A percentile compares a stretch with the other conserved stretches of the same genome.
Evolutionary conservation across 768 basidiomycete genomes (phyloP).

Genomic region (Trametes elegans): DNA sequence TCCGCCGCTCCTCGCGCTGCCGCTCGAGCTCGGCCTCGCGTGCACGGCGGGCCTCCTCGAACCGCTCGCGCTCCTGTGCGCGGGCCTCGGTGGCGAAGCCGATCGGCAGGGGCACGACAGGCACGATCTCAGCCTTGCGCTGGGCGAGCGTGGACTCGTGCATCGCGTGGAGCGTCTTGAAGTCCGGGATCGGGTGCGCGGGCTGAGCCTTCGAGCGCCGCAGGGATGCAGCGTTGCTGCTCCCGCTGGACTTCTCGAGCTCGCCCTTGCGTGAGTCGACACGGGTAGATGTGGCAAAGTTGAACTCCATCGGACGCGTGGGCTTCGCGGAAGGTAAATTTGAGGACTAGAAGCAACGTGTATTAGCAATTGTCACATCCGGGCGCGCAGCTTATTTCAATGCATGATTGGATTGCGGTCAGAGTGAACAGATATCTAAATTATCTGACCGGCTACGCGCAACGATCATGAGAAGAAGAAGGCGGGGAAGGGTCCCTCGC

Average conservation of each 20-base stretch:
- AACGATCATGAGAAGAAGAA: slow-evolving; percentile 13
- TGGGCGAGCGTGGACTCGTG: slow-evolving; percentile 37
- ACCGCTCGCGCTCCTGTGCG: slow-evolving; percentile 60
- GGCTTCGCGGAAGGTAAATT: slow-evolving; percentile 25
- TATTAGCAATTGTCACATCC: slow-evolving; percentile 5
- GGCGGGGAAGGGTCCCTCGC: neutral
- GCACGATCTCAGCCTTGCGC: slow-evolving; percentile 47
- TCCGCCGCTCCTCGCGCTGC: slow-evolving; percentile 45
- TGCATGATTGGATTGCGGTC: neutral
- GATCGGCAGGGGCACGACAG: slow-evolving; percentile 46
- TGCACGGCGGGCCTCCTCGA: slow-evolving; percentile 55
- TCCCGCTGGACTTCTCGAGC: slow-evolving; percentile 27
- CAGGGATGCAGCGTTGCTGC: slow-evolving; percentile 5
- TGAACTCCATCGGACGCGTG: slow-evolving; percentile 46
- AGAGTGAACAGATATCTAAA: neutral
- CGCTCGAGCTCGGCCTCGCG: slow-evolving; percentile 54
- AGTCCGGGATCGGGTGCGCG: slow-evolving; percentile 45
- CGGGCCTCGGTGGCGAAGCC: slow-evolving; percentile 54
- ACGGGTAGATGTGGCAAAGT: slow-evolving; percentile 50
- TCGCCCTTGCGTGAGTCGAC: slow-evolving; percentile 45
- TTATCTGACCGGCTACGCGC: neutral
- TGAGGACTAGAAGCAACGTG: slow-evolving; percentile 12
- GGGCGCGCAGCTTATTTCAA: slow-evolving; percentile 6
- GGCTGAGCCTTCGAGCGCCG: slow-evolving; percentile 25
- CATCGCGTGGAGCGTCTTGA: slow-evolving; percentile 52